These are phyloP conservation scores for Yarrowia sp. DNA, from an alignment of 805 yeast species.

Conservation along the genomic window DNA sequence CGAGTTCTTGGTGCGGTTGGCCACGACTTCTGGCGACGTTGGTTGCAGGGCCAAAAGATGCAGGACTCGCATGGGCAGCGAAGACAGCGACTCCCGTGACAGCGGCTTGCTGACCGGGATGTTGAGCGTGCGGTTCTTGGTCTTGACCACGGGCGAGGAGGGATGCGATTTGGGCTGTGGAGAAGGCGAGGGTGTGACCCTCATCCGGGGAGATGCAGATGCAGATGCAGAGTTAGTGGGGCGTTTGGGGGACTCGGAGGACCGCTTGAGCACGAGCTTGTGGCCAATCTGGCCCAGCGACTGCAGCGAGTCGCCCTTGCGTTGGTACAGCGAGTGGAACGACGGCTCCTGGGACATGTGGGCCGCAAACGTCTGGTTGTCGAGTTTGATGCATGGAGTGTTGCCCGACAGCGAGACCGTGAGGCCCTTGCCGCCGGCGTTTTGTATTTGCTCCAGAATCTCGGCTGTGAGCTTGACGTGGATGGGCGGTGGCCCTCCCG, in stretches of 20 bases:
- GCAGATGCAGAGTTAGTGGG: constrained; percentile 40
- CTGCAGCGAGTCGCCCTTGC: constrained; percentile 26
- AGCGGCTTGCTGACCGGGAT: constrained; percentile 42
- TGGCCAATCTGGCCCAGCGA: constrained; percentile 31
- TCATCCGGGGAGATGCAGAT: constrained; percentile 36
- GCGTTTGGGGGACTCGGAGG: constrained; percentile 38
- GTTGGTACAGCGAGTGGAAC: constrained; percentile 19
- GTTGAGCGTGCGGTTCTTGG: constrained; percentile 40
- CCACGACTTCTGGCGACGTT: constrained; percentile 49
- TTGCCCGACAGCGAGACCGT: constrained; percentile 4
- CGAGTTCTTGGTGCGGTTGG: constrained; percentile 47
- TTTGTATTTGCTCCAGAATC: constrained; percentile 32
- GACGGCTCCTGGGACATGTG: constrained; percentile 39
- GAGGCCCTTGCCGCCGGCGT: constrained; percentile 25
- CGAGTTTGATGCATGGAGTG: constrained; percentile 23
- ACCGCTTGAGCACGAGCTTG: constrained; percentile 36
- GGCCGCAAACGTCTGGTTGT: constrained; percentile 25
- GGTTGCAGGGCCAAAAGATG: constrained; percentile 61
- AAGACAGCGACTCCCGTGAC: constrained; percentile 43
- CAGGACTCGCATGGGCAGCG: constrained; percentile 51
- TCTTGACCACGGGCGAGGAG: constrained; percentile 25
- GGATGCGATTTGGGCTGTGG: constrained; percentile 37
- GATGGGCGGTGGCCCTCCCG: constrained; percentile 32
- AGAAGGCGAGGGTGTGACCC: constrained; percentile 25
- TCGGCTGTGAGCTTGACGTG: constrained; percentile 39